Base-by-base conservation (phyloP, 208 protist species). In the Acanthamoeba culbertsoni region DNA sequence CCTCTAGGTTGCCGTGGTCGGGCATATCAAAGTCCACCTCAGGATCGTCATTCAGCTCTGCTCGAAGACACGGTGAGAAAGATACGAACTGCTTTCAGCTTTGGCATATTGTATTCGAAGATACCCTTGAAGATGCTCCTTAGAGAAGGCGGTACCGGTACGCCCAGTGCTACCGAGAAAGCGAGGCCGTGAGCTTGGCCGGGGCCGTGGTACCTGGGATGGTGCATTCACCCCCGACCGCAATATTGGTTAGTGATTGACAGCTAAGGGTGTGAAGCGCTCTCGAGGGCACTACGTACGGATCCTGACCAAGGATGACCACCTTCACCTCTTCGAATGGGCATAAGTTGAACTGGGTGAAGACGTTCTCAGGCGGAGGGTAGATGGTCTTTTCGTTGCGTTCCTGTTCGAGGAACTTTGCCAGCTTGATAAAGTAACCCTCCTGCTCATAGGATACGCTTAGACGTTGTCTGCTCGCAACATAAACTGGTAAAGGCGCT, bases 271-370 rank as follows among this genome's bases (percentile, higher is more conserved):
- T 12, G 16, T 31, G 7, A 63, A 18, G 2, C 6, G 42, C 6
- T 45, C 20, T 40, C 14, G 51, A 12, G 12, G 62, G 37, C 48
- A 4, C 18, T 95, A 91, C 98, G 98, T 99, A 99, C 12, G 98
- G 98, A 95, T 99, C 99, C 94, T 99, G 99, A 20, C 99, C 99
- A 5, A 99, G 91, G 55, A 99, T 96, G 5, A 99, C 98, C 45
- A 99, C 98, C 93, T 99, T 98, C 0, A 99, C 93, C 16, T 95
- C 65, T 0, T 96, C 93, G 35, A 98, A 97, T n/a, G 98, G 98
- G n/a, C 97, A 97, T 53, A 96, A 94, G 94, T 99, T 98, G 90
- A 99, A 98, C 33, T 97, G 97, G 57, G 95, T 95, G 93, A 99
- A 99, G 91, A 99, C 97, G 28, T 97, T 53, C 20, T 95, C 90